Base-by-base conservation (phyloP, 2,329 filamentous ascomycete species). In the Cladosporium phlei region DNA sequence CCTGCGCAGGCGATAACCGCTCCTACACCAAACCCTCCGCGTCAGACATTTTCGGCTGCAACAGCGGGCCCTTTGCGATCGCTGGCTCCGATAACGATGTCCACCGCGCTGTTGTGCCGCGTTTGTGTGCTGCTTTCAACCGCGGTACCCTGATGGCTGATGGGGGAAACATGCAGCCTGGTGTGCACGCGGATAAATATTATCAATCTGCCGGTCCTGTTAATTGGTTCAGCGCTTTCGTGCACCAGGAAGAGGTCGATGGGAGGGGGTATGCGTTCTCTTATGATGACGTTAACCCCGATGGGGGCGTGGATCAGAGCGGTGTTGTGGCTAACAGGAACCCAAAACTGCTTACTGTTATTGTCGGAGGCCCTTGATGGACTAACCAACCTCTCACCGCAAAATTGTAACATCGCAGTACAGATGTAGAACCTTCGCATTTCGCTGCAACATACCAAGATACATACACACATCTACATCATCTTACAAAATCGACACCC, bases 121-220 rank as follows among this genome's bases (percentile, higher is more conserved):
- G 87, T n/a, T 69, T 94, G 9, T 79, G 84, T 1, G 87, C 88
- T 1, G 86, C 85, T 1, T 79, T 91, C 58, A 88, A 90, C 65
- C 77, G 87, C 16, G 80, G 78, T 12, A 91, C 85, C 5, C 67
- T 93, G 47, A 64, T 86, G 43, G 59, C 64, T 4, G 53, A 56
- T 2, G 74, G 71, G 1, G 76, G 76, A 21, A 57, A 73, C 52
- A 50, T 67, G 3, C 71, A 77, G 58, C 76, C 76, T 1, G 61
- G 61, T 5, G 50, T 71, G 0, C 44, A 55, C 4, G 51, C 62
- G 0, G 51, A 55, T n/a, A 48, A 49, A 20, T 79, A 77, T 62
- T 79, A 79, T 59, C 62, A 59, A 2, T 49, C 30, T n/a, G n/a
- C n/a, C n/a, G 40, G 37, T 17, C 59, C 62, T 6, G 59, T 54